Percentiles rank a stretch among this genome's conserved stretches.
Conservation (phyloP, 139 green algal genomes). For the Picochlorum sp. region DNA sequence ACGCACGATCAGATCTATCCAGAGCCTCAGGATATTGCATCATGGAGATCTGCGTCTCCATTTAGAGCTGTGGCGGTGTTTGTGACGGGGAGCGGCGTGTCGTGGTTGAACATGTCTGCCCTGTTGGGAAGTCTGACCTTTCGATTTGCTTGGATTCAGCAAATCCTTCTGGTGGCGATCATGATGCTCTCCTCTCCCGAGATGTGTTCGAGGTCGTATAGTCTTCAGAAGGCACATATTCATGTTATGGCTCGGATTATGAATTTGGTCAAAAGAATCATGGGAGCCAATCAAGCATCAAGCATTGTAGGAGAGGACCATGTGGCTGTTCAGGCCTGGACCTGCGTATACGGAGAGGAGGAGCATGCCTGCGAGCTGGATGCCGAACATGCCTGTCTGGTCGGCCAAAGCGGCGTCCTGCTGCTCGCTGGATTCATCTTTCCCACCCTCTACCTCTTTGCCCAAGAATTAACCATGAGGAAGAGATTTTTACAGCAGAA, state of each 20-base stretch:
- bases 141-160: constrained; percentile 6
- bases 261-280: neutral
- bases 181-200: constrained; percentile 6
- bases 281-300: neutral
- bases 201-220: constrained; percentile 4
- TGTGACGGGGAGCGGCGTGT: neutral
- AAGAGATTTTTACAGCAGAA: neutral
- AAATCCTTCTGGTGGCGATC: neutral
- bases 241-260: neutral
- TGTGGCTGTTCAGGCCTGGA: no score
- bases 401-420: neutral
- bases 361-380: neutral
- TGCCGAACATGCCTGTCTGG: neutral
- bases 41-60: neutral
- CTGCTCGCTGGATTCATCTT: constrained; percentile 6
- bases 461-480: neutral
- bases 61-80: constrained; percentile 7
- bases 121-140: constrained; percentile 6
- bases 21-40: neutral
- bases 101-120: constrained; percentile 10
- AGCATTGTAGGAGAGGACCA: no score
- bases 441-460: constrained; percentile 11
- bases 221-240: constrained; percentile 7
- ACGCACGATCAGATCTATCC: constrained; percentile 13
- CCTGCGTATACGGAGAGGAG: neutral